Conservation (phyloP, 1,139 yeast species). For the Pichia sp. region DNA sequence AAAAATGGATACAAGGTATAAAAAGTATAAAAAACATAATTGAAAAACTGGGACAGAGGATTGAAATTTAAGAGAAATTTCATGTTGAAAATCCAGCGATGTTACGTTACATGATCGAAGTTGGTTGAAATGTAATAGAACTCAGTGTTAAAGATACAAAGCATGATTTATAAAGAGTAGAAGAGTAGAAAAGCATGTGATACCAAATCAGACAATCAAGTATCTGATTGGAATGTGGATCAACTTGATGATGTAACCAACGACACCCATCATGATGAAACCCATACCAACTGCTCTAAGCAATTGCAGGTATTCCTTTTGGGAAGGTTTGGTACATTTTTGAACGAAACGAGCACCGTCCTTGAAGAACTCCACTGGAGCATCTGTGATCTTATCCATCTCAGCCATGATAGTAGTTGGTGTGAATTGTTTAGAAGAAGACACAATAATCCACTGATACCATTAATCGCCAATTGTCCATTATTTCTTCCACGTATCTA, state of each 20-base stretch:
- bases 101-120: neutral
- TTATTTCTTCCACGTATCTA: neutral
- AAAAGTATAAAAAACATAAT: neutral
- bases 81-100: neutral
- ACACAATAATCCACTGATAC: neutral
- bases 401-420: conserved; percentile 23
- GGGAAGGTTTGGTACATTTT: conserved; percentile 90
- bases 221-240: conserved; percentile 96
- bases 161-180: neutral
- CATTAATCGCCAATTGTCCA: neutral
- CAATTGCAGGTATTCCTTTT: conserved; percentile 80
- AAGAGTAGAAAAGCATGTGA: neutral
- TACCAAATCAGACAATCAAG: conserved; percentile 64
- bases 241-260: conserved; percentile 91
- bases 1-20: neutral
- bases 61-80: neutral
- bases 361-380: conserved; percentile 84
- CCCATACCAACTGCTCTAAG: conserved; percentile 96
- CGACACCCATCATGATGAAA: conserved; percentile 94
- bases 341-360: conserved; percentile 85
- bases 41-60: neutral
- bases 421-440: neutral
- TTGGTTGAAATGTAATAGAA: neutral
- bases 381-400: conserved; percentile 79
- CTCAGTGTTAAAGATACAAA: neutral